phyloP scores from a whole-genome alignment of 805 yeast genomes.

The Ogataea wickerhamii region DNA sequence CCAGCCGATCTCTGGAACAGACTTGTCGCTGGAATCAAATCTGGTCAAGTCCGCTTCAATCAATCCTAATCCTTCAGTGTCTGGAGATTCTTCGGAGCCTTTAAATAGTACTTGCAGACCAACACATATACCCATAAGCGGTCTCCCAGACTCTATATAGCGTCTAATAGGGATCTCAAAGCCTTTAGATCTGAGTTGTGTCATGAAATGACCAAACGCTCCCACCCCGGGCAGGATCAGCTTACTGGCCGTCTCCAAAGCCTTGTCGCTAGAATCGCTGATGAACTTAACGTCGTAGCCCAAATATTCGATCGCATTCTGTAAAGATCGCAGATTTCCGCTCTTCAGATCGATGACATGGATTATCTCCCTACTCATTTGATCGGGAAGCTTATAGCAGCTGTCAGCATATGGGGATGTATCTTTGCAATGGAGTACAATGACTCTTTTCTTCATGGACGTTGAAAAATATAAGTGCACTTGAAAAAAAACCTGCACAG shows the following conservation, averaged over 20 bases:
- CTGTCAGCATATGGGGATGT: too few species aligned
- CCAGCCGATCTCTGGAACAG: slow-evolving; percentile 99
- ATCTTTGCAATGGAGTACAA: background rate
- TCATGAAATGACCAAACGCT: slow-evolving; percentile 90
- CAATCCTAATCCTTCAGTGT: slow-evolving; percentile 53
- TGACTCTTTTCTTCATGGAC: background rate
- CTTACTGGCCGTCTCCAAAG: slow-evolving; percentile 42
- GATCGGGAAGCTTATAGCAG: too few species aligned
- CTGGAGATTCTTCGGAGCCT: slow-evolving; percentile 72
- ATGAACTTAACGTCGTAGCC: slow-evolving; percentile 70
- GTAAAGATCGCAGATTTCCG: slow-evolving; percentile 87
- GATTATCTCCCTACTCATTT: slow-evolving; percentile 33
- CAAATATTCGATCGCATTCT: slow-evolving; percentile 75
- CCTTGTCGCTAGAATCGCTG: slow-evolving; percentile 53
- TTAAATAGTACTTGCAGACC: slow-evolving; percentile 85
- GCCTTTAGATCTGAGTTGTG: slow-evolving; percentile 56
- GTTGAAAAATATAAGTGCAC: background rate
- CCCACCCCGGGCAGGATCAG: slow-evolving; percentile 96
- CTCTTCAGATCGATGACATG: slow-evolving; percentile 89
- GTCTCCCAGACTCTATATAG: slow-evolving; percentile 74
- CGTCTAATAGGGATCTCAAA: slow-evolving; percentile 62
- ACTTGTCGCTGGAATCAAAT: slow-evolving; percentile 60
- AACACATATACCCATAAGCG: slow-evolving; percentile 96
- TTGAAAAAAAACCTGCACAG: background rate
- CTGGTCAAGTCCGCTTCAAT: slow-evolving; percentile 51